Base-by-base conservation (phyloP, 306 rosid species). In the Phaseolus lunatus region DNA sequence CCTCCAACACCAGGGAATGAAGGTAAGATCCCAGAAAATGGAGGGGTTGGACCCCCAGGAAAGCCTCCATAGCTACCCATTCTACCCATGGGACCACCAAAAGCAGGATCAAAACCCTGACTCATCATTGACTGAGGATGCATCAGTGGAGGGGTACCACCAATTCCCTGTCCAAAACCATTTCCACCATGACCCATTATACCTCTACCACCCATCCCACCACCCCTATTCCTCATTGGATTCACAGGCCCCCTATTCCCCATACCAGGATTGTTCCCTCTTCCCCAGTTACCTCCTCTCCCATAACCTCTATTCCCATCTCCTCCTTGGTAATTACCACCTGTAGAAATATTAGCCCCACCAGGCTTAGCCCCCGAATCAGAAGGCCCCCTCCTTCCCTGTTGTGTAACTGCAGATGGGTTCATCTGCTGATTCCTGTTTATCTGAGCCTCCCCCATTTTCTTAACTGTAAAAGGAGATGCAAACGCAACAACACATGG, bases 41-140 rank as follows among this genome's bases (percentile, higher is more conserved):
- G 94, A 57, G 99, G 97, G 0, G 90, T 81, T 0, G 97, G 97
- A 49, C 84, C 98, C 79, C 99, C 98, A 3, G 94, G 99, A 87
- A 89, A 96, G 69, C 98, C 97, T 70, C 97, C 98, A 80, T 92
- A 96, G 31, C 79, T 18, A 3, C 97, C 98, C 97, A 91, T 89
- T 78, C 98, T 87, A 59, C 96, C 98, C 96, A 96, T 91, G 41
- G 96, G 99, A 29, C 75, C 97, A 64, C 89, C 97, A 84, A 92
- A 96, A 72, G 90, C 90, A 18, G 98, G 98, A 87, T 96, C 99
- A 88, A 96, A 96, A 67, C 97, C 98, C 83, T 89, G 97, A 83
- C 88, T 90, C 89, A 96, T 89, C 98, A 96, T 96, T 67, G 91
- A 68, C 83, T 92, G 98, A 18, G 88, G 99, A 82, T 89, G 98